Base-by-base conservation (phyloP, 164 flowering plant genomes). In the Piper betle region DNA sequence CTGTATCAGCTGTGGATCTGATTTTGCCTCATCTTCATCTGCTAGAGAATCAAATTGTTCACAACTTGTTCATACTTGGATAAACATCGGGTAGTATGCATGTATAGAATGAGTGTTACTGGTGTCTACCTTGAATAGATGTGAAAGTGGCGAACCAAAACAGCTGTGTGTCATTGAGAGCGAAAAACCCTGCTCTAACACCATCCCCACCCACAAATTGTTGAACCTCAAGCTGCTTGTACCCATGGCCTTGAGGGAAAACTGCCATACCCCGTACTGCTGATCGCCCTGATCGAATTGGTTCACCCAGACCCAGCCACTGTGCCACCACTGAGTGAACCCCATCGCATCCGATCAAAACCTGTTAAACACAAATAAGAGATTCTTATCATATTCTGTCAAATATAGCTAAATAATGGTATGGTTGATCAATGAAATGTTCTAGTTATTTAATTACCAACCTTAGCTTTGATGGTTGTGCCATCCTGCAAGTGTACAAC, bases 281-380 rank as follows among this genome's bases (percentile, higher is more conserved):
- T 37, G 54, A 63, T 59, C 84, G 68, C 15, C 86, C 84, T 1
- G 81, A 72, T 48, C 71, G 33, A 0, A 76, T 71, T 0, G 82
- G 77, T 3, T 60, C 72, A 0, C 25, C 1, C 0, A 84, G 74
- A 6, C 82, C 83, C 37, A 84, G 63, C 81, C 82, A 78, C 3
- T 41, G 69, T 17, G 83, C 80, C 62, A 84, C 81, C 20, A 61
- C 58, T 2, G 89, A 84, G 77, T 80, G 76, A 39, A 78, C 77
- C 42, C 86, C 86, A 50, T 84, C 86, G 42, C 84, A 82, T 37
- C 89, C 88, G 10, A 82, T 75, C 64, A 84, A 38, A 37, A 74
- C 71, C 84, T 78, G 58, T 48, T 33, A 19, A 57, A 11, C 12
- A 16, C 17, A 11, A 37, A 57, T 37, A 38, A 8, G 2, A n/a